Conservation (phyloP, 345 rosid genomes). For the Adansonia digitata region DNA sequence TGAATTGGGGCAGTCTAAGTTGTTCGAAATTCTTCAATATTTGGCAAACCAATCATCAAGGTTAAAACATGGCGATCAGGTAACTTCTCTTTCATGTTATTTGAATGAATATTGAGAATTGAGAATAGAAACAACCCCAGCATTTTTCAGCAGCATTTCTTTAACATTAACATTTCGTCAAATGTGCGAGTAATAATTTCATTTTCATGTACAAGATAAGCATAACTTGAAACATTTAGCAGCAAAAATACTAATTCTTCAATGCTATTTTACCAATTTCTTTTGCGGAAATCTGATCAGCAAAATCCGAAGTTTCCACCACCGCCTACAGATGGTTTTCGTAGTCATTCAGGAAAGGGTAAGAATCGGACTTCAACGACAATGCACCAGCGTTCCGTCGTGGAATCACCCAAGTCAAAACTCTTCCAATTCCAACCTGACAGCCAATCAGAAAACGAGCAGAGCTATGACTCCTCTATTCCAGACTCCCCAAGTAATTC, state of each 20-base stretch:
- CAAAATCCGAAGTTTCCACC: conserved; percentile 2
- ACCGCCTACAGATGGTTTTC: not conserved
- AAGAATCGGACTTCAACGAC: conserved; percentile 30
- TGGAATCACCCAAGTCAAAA: conserved; percentile 27
- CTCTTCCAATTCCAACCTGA: conserved; percentile 12
- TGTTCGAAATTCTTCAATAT: conserved; percentile 51
- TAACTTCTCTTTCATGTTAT: conserved; percentile 1
- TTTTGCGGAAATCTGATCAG: conserved; percentile 21
- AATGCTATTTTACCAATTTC: not conserved
- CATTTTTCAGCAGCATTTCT: not conserved
- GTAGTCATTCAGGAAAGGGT: conserved; percentile 27
- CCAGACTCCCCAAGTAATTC: conserved; percentile 16
- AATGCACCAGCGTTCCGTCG: conserved; percentile 18
- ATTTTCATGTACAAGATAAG: not conserved
- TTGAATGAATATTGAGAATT: too few relatives aligned
- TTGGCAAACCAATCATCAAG: conserved; percentile 50
- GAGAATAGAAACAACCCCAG: not conserved
- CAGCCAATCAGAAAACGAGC: conserved; percentile 7
- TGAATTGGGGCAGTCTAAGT: conserved; percentile 44
- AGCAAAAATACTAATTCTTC: not conserved
- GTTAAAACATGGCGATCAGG: conserved; percentile 30
- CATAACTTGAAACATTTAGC: not conserved
- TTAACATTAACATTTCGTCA: not conserved
- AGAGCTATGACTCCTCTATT: conserved; percentile 13
- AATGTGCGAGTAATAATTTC: not conserved